Conservation (phyloP, 257 asterid species). For the Datura wrightii region DNA sequence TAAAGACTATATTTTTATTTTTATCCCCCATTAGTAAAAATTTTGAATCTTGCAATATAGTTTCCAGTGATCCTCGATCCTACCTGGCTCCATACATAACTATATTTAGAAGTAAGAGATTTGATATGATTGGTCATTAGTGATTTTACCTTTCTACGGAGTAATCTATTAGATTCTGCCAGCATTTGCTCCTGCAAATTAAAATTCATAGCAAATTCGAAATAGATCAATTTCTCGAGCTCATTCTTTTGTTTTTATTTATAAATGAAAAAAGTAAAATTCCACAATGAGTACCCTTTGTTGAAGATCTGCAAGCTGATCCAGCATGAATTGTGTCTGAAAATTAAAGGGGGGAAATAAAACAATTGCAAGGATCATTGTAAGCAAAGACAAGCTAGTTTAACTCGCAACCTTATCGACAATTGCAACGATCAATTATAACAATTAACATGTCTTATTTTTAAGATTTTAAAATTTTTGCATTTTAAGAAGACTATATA, state of each 20-base stretch:
- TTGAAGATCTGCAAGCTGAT: slow-evolving; percentile 47
- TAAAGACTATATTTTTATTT: too few relatives aligned
- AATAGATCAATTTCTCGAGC: not conserved
- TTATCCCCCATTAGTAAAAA: too few relatives aligned
- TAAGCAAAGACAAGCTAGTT: not conserved
- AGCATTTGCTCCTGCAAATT: slow-evolving; percentile 33
- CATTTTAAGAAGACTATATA: not conserved
- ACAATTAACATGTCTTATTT: not conserved
- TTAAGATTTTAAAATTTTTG: not conserved
- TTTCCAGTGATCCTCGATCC: too few relatives aligned
- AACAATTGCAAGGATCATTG: not conserved
- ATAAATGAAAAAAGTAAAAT: not conserved
- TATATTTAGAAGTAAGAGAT: not conserved
- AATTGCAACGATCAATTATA: not conserved
- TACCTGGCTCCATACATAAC: too few relatives aligned
- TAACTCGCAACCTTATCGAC: not conserved
- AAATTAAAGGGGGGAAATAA: not conserved
- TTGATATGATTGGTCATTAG: not conserved
- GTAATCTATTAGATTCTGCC: slow-evolving; percentile 33
- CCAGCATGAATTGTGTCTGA: slow-evolving; percentile 39
- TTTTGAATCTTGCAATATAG: too few relatives aligned
- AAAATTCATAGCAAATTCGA: not conserved
- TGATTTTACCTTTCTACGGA: slow-evolving; percentile 25
- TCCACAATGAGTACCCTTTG: slow-evolving; percentile 16
- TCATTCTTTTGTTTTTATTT: not conserved